Conservation (phyloP, 2,329 filamentous ascomycete species). For the Diplodia mutila region DNA sequence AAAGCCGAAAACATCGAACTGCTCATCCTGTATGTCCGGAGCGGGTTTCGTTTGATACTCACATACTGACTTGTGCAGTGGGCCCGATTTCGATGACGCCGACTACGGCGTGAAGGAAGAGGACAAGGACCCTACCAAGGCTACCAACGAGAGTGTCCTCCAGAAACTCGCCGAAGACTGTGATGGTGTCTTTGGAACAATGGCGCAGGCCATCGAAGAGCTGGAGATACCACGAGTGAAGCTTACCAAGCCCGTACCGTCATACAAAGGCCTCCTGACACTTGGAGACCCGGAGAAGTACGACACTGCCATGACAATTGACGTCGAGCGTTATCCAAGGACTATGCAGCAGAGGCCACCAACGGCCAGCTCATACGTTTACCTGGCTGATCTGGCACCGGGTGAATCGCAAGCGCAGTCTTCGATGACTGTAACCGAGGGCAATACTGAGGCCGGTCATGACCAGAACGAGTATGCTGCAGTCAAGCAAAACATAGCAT, state of each 20-base stretch:
- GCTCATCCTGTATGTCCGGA: constrained; percentile 68
- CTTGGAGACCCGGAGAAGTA: constrained; percentile 78
- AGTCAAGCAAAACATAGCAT: constrained; percentile 78
- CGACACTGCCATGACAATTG: constrained; percentile 75
- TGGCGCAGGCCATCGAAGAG: constrained; percentile 82
- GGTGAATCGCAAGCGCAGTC: constrained; percentile 55
- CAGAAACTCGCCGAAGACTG: constrained; percentile 68
- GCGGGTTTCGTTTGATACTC: constrained; percentile 25
- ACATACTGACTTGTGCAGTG: constrained; percentile 53
- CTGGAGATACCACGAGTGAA: constrained; percentile 79
- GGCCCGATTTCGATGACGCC: constrained; percentile 89
- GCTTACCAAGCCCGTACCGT: constrained; percentile 71
- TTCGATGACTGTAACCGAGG: constrained; percentile 34
- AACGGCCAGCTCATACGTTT: constrained; percentile 76
- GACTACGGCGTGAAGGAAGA: constrained; percentile 82
- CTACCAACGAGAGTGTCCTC: constrained; percentile 73
- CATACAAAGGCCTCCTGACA: constrained; percentile 77
- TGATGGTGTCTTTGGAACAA: constrained; percentile 72
- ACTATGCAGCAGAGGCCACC: constrained; percentile 76
- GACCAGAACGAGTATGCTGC: constrained; percentile 59
- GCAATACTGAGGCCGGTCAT: constrained; percentile 33
- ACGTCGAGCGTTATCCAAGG: constrained; percentile 88
- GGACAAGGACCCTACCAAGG: constrained; percentile 63
- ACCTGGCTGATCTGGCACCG: constrained; percentile 49
- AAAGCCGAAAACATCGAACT: constrained; percentile 78